Conservation (phyloP, 2,329 filamentous ascomycete genomes). For the Arthrocladium fulminans region DNA sequence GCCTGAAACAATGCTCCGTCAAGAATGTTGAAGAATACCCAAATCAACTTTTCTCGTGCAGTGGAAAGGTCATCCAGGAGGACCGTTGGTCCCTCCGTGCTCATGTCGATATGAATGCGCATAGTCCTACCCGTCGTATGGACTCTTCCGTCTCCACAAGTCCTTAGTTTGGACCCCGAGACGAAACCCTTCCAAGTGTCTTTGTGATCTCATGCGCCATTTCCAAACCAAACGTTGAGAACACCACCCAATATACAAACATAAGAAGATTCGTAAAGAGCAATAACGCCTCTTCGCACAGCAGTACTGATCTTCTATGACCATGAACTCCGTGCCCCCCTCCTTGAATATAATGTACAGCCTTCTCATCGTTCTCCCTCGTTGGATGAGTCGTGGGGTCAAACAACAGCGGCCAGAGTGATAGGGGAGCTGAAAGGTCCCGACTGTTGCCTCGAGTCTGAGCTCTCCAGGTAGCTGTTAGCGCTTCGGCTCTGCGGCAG, state of each 20-base stretch:
- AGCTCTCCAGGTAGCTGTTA: conserved; percentile 24
- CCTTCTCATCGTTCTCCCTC: neutral
- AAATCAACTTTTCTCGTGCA: neutral
- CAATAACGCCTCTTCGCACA: conserved; percentile 1
- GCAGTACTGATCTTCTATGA: neutral
- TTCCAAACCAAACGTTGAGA: neutral
- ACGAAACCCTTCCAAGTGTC: neutral
- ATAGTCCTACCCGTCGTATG: neutral
- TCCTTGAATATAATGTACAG: conserved; percentile 2
- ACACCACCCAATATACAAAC: conserved; percentile 6
- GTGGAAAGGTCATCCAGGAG: conserved; percentile 5
- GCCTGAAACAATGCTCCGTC: neutral
- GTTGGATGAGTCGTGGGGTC: neutral
- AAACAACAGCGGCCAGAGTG: conserved; percentile 1
- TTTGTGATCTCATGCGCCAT: neutral
- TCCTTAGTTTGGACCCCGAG: neutral
- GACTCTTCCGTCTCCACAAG: neutral
- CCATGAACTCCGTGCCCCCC: neutral
- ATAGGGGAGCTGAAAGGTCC: conserved; percentile 14
- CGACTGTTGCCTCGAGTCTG: conserved; percentile 21
- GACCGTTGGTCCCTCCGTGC: neutral
- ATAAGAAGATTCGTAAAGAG: conserved; percentile 1
- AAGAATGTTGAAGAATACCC: neutral
- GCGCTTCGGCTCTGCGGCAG: conserved; percentile 25
- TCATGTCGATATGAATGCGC: neutral